Conservation (phyloP, 495 filamentous ascomycete genomes). For the Aspergillus homomorphus region DNA sequence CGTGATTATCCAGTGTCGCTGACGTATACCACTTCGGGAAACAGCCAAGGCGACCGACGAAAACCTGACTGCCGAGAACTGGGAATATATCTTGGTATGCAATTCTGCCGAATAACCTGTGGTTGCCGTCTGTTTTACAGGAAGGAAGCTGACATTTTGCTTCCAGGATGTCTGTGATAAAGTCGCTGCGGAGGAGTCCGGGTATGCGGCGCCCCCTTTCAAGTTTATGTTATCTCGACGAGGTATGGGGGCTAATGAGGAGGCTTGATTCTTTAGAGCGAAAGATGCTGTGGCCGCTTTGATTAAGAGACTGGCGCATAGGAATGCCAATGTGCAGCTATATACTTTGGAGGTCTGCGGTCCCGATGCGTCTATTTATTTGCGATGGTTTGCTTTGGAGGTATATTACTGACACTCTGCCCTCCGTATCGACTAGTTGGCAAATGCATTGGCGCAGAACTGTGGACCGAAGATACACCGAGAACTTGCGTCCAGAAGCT, state of each 20-base stretch:
- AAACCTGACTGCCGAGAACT: constrained; percentile 96
- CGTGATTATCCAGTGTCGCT: constrained; percentile 14
- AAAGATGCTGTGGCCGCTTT: constrained; percentile 92
- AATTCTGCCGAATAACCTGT: neutral
- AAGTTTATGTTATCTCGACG: neutral
- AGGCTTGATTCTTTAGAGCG: constrained; percentile 44
- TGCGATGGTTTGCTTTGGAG: neutral
- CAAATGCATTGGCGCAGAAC: constrained; percentile 92
- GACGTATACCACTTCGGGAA: constrained; percentile 16
- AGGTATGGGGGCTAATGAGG: constrained; percentile 18
- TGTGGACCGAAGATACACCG: constrained; percentile 88
- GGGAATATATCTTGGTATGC: constrained; percentile 88
- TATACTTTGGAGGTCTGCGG: constrained; percentile 85
- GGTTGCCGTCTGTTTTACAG: neutral
- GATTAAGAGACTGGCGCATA: constrained; percentile 94
- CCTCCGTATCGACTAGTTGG: too few species aligned
- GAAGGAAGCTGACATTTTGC: constrained; percentile 19
- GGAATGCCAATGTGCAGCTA: constrained; percentile 98
- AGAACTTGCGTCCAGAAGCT: constrained; percentile 89
- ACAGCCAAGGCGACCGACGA: constrained; percentile 97
- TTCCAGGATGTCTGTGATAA: constrained; percentile 90
- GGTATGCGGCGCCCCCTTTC: constrained; percentile 39
- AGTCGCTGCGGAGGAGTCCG: constrained; percentile 63
- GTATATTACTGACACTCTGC: neutral
- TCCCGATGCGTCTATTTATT: neutral